These are phyloP conservation scores for Monosporascus sp. DNA, from an alignment of 2,329 filamentous ascomycete species.

Conservation along the genomic window DNA sequence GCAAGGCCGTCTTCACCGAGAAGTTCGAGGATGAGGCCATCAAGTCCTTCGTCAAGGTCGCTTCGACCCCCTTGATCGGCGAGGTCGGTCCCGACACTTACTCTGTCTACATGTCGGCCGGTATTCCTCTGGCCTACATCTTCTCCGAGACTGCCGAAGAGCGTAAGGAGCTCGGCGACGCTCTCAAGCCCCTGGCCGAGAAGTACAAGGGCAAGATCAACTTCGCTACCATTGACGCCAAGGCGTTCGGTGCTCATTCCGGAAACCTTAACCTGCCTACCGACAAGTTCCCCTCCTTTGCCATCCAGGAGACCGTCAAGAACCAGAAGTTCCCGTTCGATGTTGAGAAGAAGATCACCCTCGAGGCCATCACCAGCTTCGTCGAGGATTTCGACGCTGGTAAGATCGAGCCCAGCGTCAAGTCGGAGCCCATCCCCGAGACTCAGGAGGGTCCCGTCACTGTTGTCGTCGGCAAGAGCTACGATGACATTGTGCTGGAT, in stretches of 20 bases:
- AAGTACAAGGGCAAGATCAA: slow-evolving; percentile 92
- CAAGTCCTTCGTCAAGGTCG: slow-evolving; percentile 74
- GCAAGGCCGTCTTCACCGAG: slow-evolving; percentile 78
- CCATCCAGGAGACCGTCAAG: slow-evolving; percentile 91
- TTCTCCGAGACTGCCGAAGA: slow-evolving; percentile 91
- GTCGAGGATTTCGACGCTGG: slow-evolving; percentile 79
- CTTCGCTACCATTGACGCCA: slow-evolving; percentile 96
- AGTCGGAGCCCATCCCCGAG: slow-evolving; percentile 96
- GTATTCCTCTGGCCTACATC: slow-evolving; percentile 93
- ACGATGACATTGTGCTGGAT: slow-evolving; percentile 85
- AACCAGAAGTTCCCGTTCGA: slow-evolving; percentile 97
- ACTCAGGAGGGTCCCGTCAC: slow-evolving; percentile 84
- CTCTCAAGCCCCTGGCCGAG: slow-evolving; percentile 81
- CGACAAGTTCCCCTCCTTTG: slow-evolving; percentile 94
- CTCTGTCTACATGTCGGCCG: slow-evolving; percentile 86
- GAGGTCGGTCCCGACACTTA: slow-evolving; percentile 98
- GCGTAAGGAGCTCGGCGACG: slow-evolving; percentile 70
- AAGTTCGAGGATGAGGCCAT: slow-evolving; percentile 79
- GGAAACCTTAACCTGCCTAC: slow-evolving; percentile 95
- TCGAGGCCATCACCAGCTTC: slow-evolving; percentile 69
- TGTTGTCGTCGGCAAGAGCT: slow-evolving; percentile 88
- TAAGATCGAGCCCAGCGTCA: slow-evolving; percentile 93
- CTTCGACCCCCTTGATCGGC: slow-evolving; percentile 85
- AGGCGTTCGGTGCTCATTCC: slow-evolving; percentile 88
- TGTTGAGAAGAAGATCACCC: slow-evolving; percentile 72